These are phyloP conservation scores for Pythium aristosporum DNA, from an alignment of 352 stramenopile species.

Conservation along the genomic window DNA sequence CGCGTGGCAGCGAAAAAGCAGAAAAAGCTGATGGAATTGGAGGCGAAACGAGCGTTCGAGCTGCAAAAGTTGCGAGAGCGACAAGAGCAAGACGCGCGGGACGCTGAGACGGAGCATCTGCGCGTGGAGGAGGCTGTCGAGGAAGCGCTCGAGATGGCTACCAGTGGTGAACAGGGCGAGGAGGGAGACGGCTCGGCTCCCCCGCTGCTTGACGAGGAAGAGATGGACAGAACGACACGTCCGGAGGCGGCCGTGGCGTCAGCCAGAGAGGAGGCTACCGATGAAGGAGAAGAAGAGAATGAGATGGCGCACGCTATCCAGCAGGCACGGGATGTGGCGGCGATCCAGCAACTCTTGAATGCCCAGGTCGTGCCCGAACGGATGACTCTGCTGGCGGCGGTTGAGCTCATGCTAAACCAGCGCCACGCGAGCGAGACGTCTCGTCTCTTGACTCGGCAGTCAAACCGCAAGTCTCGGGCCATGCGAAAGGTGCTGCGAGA, in stretches of 20 bases:
- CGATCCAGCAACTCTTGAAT: conserved; percentile 61
- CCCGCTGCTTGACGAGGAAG: neutral
- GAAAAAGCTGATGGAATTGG: conserved; percentile 70
- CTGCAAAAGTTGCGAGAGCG: conserved; percentile 43
- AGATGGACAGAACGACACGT: neutral
- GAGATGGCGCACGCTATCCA: conserved; percentile 22
- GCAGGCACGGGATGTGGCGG: conserved; percentile 44
- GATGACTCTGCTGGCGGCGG: conserved; percentile 45
- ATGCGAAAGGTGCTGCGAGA: conserved; percentile 35
- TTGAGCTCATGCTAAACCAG: conserved; percentile 56
- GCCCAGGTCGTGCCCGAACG: conserved; percentile 47
- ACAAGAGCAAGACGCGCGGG: conserved; percentile 42
- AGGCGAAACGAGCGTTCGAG: conserved; percentile 64
- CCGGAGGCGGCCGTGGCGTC: conserved; percentile 9
- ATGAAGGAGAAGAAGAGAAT: conserved; percentile 6
- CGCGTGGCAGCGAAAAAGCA: conserved; percentile 76
- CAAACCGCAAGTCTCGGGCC: conserved; percentile 23
- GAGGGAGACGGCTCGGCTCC: neutral
- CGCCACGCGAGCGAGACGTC: conserved; percentile 55
- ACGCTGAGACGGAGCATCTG: conserved; percentile 35
- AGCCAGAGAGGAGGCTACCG: neutral
- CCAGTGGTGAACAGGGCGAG: neutral
- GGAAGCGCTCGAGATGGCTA: conserved; percentile 14
- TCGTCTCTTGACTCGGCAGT: conserved; percentile 35
- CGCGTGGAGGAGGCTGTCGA: conserved; percentile 30